These are phyloP conservation scores for Punica granatum DNA, from an alignment of 345 rosid genomes.

Conservation along the genomic window DNA sequence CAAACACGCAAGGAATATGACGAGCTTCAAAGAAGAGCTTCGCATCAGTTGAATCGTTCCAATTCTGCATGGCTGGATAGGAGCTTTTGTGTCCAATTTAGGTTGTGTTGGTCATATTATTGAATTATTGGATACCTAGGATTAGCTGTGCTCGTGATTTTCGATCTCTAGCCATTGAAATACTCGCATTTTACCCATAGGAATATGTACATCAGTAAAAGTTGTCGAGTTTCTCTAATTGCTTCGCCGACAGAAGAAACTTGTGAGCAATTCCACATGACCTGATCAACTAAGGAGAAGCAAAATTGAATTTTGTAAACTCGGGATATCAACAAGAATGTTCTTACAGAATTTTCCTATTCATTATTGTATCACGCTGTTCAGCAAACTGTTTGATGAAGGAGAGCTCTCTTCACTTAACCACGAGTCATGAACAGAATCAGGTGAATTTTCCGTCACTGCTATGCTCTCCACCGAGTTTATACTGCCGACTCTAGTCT, in stretches of 20 bases:
- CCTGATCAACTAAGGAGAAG: background rate
- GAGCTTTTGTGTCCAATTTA: background rate
- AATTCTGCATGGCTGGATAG: background rate
- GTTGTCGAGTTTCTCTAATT: background rate
- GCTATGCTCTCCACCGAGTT: conserved; percentile 18
- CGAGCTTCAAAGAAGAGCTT: background rate
- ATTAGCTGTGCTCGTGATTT: too few relatives aligned
- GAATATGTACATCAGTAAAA: background rate
- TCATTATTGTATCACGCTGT: conserved; percentile 19
- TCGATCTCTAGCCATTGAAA: background rate
- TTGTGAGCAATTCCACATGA: background rate
- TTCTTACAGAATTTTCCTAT: background rate
- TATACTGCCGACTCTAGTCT: conserved; percentile 12
- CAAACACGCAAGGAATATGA: background rate
- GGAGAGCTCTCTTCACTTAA: conserved; percentile 49
- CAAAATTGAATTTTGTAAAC: background rate
- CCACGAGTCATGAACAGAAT: conserved; percentile 39
- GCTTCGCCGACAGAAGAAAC: background rate
- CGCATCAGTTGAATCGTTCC: background rate
- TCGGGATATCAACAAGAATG: background rate
- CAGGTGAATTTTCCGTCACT: conserved; percentile 23
- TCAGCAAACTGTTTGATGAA: conserved; percentile 35
- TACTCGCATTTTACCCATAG: background rate
- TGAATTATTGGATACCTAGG: too few relatives aligned
- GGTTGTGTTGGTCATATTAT: too few relatives aligned